Conservation (phyloP, 2,329 filamentous ascomycete species). For the Aaosphaeria pasadenensis region DNA sequence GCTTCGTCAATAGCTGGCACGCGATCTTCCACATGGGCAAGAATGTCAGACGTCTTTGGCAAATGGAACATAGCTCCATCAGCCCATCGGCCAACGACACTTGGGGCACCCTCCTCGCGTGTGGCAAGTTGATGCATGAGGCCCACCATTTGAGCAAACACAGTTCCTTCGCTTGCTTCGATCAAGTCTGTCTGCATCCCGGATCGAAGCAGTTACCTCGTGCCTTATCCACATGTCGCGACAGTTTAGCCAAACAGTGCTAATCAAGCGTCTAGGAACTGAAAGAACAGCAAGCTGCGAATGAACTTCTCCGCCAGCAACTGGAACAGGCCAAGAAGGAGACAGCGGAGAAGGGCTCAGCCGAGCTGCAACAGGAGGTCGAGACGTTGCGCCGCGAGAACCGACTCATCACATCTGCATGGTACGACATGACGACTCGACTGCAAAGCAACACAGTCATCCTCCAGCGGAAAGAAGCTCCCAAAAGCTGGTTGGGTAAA, state of each 20-base stretch:
- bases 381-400: constrained; percentile 75
- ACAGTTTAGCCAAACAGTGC: neutral
- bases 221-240: neutral
- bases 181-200: neutral
- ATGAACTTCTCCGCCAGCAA: constrained; percentile 22
- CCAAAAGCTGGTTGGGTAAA: constrained; percentile 81
- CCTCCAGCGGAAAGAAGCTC: constrained; percentile 70
- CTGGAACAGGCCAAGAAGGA: constrained; percentile 34
- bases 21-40: constrained; percentile 12
- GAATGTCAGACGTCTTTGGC: constrained; percentile 15
- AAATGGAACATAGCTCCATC: constrained; percentile 13
- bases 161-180: neutral
- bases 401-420: constrained; percentile 74
- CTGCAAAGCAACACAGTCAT: constrained; percentile 82
- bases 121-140: neutral
- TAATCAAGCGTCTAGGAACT: constrained; percentile 18
- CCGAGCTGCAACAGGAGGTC: constrained; percentile 47
- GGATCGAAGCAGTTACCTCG: no score
- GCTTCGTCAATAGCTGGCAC: neutral
- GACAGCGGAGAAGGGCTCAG: constrained; percentile 32
- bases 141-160: neutral
- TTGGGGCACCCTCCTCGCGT: neutral
- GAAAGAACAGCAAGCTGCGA: constrained; percentile 22
- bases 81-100: neutral
- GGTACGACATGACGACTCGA: constrained; percentile 77